Percentiles rank a stretch among this genome's conserved stretches.
These are phyloP conservation scores for Cordyceps farinosa DNA, from an alignment of 2,329 filamentous ascomycete genomes.

Conservation along the genomic window DNA sequence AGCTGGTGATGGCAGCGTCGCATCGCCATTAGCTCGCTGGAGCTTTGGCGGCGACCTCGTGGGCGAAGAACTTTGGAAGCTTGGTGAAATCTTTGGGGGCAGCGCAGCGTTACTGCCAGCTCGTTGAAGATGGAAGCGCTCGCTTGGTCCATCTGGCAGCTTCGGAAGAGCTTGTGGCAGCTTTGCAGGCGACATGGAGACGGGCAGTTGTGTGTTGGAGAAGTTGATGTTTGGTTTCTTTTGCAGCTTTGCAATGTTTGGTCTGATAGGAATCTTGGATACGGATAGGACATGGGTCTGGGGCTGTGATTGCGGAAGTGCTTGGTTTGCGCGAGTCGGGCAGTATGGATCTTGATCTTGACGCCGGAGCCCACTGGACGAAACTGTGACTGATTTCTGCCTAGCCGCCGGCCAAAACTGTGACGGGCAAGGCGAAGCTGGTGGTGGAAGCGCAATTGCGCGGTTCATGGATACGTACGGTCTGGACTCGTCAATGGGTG, in stretches of 20 bases:
- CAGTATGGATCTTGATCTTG: conserved; percentile 9
- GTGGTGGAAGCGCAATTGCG: conserved; percentile 20
- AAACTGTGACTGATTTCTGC: conserved; percentile 15
- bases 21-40: conserved; percentile 11
- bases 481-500: conserved; percentile 42
- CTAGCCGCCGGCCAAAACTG: conserved; percentile 9
- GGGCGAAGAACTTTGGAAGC: neutral
- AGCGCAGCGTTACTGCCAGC: neutral
- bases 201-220: conserved; percentile 27
- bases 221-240: conserved; percentile 30
- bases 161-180: conserved; percentile 42
- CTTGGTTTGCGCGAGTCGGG: neutral
- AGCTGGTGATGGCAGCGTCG: neutral
- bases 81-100: no score
- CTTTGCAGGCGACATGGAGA: conserved; percentile 27
- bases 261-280: conserved; percentile 7
- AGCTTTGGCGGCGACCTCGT: neutral
- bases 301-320: conserved; percentile 5
- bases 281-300: neutral
- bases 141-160: conserved; percentile 48
- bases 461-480: conserved; percentile 49
- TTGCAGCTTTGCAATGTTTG: conserved; percentile 48
- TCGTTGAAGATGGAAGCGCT: conserved; percentile 28
- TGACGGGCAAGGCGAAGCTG: neutral
- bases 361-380: neutral